Base-by-base conservation (phyloP, 345 rosid species). In the Eutrema yunnanense region DNA sequence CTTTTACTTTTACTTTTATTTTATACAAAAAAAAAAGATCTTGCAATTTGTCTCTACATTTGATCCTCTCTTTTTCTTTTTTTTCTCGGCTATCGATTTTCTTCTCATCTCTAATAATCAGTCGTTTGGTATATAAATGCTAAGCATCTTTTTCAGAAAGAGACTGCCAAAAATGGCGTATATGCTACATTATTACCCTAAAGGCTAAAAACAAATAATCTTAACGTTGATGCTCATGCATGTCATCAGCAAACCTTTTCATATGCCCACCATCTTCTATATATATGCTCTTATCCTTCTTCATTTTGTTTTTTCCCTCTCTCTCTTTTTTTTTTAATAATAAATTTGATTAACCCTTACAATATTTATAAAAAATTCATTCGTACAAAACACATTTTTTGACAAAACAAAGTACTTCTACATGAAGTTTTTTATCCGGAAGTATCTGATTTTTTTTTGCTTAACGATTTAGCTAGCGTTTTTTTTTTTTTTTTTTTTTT, bases 91-190 rank as follows among this genome's bases (percentile, higher is more conserved):
- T 26, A 42, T 26, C 19, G 49, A 65, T 65, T 50, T 48, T 32
- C 27, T 50, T 50, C 46, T 72, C 22, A 2, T 67, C 40, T 68
- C 51, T 52, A 44, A 52, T 67, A 53, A 42, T 29, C 47, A 67
- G 73, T 67, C 68, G 61, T 67, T 67, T 60, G 16, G 78, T 59
- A 60, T 51, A 67, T 74, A 43, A 74, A 74, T 67, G 73, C 63
- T 67, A 43, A 26, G 36, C 48, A 68, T 75, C 43, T 40, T 68
- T 66, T 42, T 60, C 63, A 74, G 73, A 68, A 67, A 60, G 69
- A 61, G 73, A 67, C 48, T 43, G 57, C 50, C 56, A 29, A 46
- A 72, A 54, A 54, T 73, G 71, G 71, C 57, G 33, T 29, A 54
- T 73, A 26, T 52, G 54, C 8, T 47, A 26, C 67, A 48, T 66